Evolutionary conservation across 2,329 filamentous ascomycete genomes (phyloP), one percentile per base, ranked within the genome.

Genomic region (Fusarium liriodendri): DNA sequence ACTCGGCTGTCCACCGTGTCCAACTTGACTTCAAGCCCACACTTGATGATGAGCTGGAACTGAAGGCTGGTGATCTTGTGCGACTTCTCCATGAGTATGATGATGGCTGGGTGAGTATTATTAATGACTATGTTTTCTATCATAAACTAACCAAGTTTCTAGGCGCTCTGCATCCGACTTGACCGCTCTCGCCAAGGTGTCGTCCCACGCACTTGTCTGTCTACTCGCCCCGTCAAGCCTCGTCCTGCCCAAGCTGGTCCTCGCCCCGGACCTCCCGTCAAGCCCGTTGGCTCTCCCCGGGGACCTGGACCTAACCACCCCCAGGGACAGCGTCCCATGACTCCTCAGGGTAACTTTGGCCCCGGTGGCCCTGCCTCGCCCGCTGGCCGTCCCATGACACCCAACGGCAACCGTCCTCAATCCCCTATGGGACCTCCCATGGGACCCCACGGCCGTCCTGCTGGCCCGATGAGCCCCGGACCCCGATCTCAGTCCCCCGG

Each of bases 11-110:
- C 64, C 93, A 98, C 83, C 94, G 97, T 72, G 94, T 98, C 37
- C 94, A 98, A 82, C 90, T 98, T 76, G 95, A 98, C 82, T 99
- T 98, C 83, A 93, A 91, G 82, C 95, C 97, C 29, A 96, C 94
- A 5, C 92, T 98, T 88, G 93, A 95, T 7, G 97, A 99, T 80
- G 97, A 99, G 84, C 87, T 99, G 79, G 93, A 91, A 72, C 88
- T 99, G 52, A 89, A 87, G 72, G 90, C 92, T 67, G 97, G 97
- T 62, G 92, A 97, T 72, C 87, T 99, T 58, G 94, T 98, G 60
- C 90, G 96, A 73, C 87, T 99, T 73, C 87, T 98, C 62, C 96
- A 98, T 80, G 95, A 98, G 84, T 99, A 98, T 79, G 97, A 99
- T 80, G 97, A 99, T 84, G 97, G 97, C 79, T 99, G 97, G 97